Conservation (phyloP, 2,329 filamentous ascomycete species). For the Rutstroemia sp. region DNA sequence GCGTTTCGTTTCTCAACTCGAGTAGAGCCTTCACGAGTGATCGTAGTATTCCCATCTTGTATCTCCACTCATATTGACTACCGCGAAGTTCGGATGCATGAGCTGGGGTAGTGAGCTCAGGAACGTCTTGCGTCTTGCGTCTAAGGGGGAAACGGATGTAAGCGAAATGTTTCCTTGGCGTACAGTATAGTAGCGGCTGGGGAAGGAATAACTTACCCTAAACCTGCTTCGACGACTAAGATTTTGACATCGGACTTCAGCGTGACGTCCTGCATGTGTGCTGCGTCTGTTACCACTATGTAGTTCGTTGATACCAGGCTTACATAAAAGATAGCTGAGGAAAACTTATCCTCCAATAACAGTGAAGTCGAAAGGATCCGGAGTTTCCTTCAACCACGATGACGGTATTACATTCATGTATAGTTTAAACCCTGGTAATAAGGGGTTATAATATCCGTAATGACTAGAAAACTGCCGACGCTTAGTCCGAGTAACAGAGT, state of each 20-base stretch:
- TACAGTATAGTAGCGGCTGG: conserved; percentile 4
- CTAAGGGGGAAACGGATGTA: conserved; percentile 29
- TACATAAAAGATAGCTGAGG: neutral
- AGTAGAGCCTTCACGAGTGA: conserved; percentile 50
- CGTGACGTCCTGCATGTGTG: conserved; percentile 43
- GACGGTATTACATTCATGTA: neutral
- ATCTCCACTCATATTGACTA: conserved; percentile 51
- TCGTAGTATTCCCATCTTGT: conserved; percentile 48
- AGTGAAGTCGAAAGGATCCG: neutral
- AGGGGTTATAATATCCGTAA: no score
- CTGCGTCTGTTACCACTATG: conserved; percentile 41
- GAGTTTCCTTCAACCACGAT: neutral
- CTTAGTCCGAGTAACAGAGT: no score
- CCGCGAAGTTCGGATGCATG: conserved; percentile 45
- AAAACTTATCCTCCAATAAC: neutral
- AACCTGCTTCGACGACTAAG: conserved; percentile 41
- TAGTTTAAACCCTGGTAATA: no score
- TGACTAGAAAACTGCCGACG: no score
- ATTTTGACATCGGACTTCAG: conserved; percentile 42
- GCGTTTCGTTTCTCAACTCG: conserved; percentile 57
- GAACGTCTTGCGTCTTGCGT: conserved; percentile 39
- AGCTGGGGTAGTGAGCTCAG: conserved; percentile 46
- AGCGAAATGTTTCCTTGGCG: neutral
- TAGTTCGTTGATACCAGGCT: neutral
- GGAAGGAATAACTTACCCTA: conserved; percentile 24